Evolutionary conservation across 352 stramenopile species (phyloP).

Genomic region (Peronospora farinosa): DNA sequence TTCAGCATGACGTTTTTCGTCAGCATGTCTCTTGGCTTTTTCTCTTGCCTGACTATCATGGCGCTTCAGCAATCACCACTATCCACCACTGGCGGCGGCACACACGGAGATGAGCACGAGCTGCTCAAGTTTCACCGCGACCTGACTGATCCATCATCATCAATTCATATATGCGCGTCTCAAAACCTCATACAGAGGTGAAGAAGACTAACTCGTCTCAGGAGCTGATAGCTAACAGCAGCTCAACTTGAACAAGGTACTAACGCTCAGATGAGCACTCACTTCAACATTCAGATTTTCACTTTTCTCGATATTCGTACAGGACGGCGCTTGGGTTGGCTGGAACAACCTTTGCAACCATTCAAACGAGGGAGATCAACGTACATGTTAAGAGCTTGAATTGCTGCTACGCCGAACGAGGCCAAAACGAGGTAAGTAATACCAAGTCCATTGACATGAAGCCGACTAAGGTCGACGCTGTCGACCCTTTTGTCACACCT

Average conservation of each 20-base stretch:
- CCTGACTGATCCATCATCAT: conserved; percentile 40
- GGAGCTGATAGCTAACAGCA: conserved; percentile 62
- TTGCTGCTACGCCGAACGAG: conserved; percentile 17
- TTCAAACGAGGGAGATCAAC: conserved; percentile 64
- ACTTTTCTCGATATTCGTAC: conserved; percentile 59
- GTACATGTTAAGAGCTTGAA: conserved; percentile 37
- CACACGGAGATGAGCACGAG: conserved; percentile 68
- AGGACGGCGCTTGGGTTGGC: conserved; percentile 32
- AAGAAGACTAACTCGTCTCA: conserved; percentile 69
- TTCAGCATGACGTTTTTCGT: conserved; percentile 9
- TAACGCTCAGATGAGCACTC: conserved; percentile 3
- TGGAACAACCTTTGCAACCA: conserved; percentile 64
- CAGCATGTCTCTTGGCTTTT: background rate
- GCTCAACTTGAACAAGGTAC: conserved; percentile 76
- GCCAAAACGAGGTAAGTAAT: too few species aligned
- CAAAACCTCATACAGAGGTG: conserved; percentile 45
- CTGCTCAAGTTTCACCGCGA: conserved; percentile 63
- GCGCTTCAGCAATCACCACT: conserved; percentile 13
- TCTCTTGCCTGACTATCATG: conserved; percentile 8
- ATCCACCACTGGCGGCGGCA: conserved; percentile 27
- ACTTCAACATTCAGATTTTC: conserved; percentile 43
- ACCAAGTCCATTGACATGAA: too few species aligned
- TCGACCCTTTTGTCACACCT: too few species aligned
- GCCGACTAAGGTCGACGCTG: too few species aligned
- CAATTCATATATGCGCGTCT: conserved; percentile 57